A percentile compares a stretch with the other conserved stretches of the same genome.
These are phyloP conservation scores for Naegleria gruberi DNA, from an alignment of 208 protist species.

Conservation along the genomic window DNA sequence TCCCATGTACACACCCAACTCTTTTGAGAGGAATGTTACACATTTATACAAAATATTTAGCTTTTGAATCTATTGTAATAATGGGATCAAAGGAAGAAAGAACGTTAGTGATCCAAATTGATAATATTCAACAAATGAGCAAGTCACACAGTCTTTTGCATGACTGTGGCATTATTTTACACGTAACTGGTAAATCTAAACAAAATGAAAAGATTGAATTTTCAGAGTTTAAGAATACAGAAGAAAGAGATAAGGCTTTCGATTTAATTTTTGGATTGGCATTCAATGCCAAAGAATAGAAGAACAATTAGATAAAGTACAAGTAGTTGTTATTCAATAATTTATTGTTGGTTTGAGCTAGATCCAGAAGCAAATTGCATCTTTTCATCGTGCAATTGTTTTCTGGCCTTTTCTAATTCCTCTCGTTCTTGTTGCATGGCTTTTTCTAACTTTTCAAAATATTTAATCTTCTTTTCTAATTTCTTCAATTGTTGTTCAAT, in stretches of 20 bases:
- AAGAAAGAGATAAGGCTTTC: not conserved
- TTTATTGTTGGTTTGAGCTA: not conserved
- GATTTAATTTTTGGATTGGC: not conserved
- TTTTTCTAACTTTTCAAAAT: slow-evolving; percentile 7
- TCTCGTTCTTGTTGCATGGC: not conserved
- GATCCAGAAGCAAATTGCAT: not conserved
- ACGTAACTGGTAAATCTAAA: not conserved
- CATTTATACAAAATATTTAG: not conserved
- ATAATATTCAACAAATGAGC: not conserved
- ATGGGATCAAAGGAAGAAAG: not conserved
- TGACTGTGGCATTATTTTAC: not conserved
- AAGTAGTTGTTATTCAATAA: not conserved
- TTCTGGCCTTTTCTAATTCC: not conserved
- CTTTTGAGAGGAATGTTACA: not conserved
- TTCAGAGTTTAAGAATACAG: not conserved
- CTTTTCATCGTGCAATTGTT: not conserved
- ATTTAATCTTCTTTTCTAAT: not conserved
- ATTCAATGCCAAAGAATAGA: not conserved
- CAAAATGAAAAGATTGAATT: not conserved
- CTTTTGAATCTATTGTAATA: not conserved
- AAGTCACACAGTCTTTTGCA: not conserved
- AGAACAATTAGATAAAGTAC: not conserved
- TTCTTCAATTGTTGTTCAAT: slow-evolving; percentile 22
- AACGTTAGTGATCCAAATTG: not conserved
- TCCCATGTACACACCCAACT: not conserved